Base-by-base conservation (phyloP, 2,329 filamentous ascomycete genomes). In the Nothophoma quercina region DNA sequence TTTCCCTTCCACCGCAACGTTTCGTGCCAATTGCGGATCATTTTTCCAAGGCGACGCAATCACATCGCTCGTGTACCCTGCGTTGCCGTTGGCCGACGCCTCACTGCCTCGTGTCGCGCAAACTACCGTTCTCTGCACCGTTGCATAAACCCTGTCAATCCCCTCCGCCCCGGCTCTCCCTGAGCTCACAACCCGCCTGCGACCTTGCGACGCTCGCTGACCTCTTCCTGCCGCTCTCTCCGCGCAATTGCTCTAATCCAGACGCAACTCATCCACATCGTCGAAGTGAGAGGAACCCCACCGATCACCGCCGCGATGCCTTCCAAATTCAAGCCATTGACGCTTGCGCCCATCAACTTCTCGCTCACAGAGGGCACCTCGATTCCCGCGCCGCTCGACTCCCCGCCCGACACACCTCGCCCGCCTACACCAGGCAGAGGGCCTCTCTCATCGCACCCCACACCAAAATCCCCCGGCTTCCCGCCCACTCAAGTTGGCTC, bases 341-440 rank as follows among this genome's bases (percentile, higher is more conserved):
- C 71, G 40, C 63, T 74, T 25, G 62, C 64, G 28, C 73, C 74
- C 42, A 69, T 76, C 65, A 70, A 74, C 59, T 74, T 76, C 68
- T 76, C 74, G 36, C 70, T 76, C 47, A 77, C 74, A 28, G 74
- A 75, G 35, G 74, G 74, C 51, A 76, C 74, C 40, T 67, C 70
- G 46, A 76, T 76, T 58, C 75, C 74, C 29, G 72, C 74, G 25
- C 74, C 74, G 38, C 72, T 58, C 51, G 73, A 75, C 55, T 73
- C 73, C 33, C 74, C 74, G 36, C 73, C 73, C 44, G 64, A 70
- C 13, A 68, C 70, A 10, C 71, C 72, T 19, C 72, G 73, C 25
- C 72, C 71, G 15, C 73, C 73, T 8, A 75, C 73, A 32, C 71
- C 71, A 21, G 72, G 72, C 32, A 65, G 67, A 44, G 74, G 74